Conservation (phyloP, 2,329 filamentous ascomycete genomes). For the Dothidotthia symphoricarpi region DNA sequence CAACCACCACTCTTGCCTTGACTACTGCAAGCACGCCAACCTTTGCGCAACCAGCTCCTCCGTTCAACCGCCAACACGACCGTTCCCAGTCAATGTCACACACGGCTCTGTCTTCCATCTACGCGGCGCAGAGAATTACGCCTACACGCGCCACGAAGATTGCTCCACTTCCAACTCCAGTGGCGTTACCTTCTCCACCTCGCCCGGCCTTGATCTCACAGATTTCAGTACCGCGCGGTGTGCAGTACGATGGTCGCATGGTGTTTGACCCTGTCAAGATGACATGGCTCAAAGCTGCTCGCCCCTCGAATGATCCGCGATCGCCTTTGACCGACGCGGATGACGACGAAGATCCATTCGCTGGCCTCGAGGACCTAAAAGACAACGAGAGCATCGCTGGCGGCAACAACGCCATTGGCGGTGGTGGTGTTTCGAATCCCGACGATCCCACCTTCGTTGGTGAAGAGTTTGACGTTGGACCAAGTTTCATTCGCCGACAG, state of each 20-base stretch:
- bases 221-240: constrained; percentile 74
- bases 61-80: constrained; percentile 32
- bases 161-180: constrained; percentile 41
- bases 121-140: constrained; percentile 43
- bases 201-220: constrained; percentile 85
- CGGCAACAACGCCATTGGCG: constrained; percentile 20
- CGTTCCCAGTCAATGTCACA: constrained; percentile 42
- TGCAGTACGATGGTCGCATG: constrained; percentile 97
- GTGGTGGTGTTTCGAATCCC: constrained; percentile 17
- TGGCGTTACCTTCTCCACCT: constrained; percentile 40
- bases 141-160: constrained; percentile 36
- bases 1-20: constrained; percentile 49
- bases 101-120: constrained; percentile 41
- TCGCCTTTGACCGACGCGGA: constrained; percentile 54
- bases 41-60: constrained; percentile 36
- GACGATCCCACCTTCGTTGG: constrained; percentile 59
- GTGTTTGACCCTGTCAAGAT: constrained; percentile 95
- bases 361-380: constrained; percentile 88
- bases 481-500: constrained; percentile 86
- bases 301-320: constrained; percentile 36
- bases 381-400: constrained; percentile 53
- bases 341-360: constrained; percentile 91
- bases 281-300: constrained; percentile 84
- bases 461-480: constrained; percentile 96
- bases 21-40: constrained; percentile 43